Evolutionary conservation across 2,329 filamentous ascomycete species (phyloP).

Genomic region (Aureobasidium musti): DNA sequence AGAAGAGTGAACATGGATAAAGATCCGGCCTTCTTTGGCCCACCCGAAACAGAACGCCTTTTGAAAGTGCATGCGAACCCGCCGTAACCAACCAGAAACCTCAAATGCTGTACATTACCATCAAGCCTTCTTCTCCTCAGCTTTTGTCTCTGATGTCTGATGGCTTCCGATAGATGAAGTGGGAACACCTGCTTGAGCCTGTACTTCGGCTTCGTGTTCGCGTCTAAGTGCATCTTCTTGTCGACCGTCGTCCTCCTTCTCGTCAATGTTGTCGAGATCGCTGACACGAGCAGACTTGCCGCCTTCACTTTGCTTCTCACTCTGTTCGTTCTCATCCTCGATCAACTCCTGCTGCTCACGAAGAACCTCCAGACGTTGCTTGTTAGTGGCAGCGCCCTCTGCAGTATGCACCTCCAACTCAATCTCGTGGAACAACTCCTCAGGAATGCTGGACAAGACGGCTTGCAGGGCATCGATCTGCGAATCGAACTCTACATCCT

Average conservation of each 20-base stretch:
- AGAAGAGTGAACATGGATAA: conserved; percentile 7
- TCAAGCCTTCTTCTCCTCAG: conserved; percentile 26
- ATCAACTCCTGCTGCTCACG: conserved; percentile 93
- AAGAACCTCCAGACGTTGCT: conserved; percentile 95
- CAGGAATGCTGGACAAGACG: conserved; percentile 90
- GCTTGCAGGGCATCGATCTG: conserved; percentile 93
- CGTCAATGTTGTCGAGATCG: conserved; percentile 90
- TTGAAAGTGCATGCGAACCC: conserved; percentile 5
- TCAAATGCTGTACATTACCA: conserved; percentile 18
- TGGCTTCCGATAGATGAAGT: not conserved
- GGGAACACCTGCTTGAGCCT: conserved; percentile 9
- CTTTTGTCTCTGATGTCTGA: conserved; percentile 6
- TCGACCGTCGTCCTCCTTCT: conserved; percentile 69
- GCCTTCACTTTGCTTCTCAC: too few relatives aligned
- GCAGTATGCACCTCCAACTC: conserved; percentile 97
- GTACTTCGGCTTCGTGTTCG: conserved; percentile 36
- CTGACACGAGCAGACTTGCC: conserved; percentile 52
- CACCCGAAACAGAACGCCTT: conserved; percentile 14
- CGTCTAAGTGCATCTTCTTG: conserved; percentile 37
- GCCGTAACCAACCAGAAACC: conserved; percentile 6
- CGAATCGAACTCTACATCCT: conserved; percentile 77
- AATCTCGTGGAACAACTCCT: conserved; percentile 99
- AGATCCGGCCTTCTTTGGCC: not conserved
- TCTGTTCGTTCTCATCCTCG: too few relatives aligned
- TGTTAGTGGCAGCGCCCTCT: conserved; percentile 96